phyloP scores from a whole-genome alignment of 2,329 filamentous ascomycete genomes.

The Mycosphaerella arachidis region DNA sequence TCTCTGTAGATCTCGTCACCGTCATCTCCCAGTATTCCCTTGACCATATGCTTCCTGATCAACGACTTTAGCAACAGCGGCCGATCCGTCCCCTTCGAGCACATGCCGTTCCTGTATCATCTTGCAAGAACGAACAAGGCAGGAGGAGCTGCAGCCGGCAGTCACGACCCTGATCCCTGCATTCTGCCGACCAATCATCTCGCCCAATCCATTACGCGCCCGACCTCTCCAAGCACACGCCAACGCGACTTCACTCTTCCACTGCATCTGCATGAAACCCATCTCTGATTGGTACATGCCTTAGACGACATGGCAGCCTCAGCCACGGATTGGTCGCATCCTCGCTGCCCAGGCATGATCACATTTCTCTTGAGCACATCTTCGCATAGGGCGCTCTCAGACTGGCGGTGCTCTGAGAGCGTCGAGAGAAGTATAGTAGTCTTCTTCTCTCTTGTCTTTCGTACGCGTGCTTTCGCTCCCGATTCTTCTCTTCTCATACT shows the following conservation, averaged over 20 bases:
- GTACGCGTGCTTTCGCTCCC: neutral
- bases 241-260: neutral
- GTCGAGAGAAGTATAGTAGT: neutral
- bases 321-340: neutral
- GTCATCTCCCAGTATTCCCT: too few relatives aligned
- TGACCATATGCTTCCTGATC: too few relatives aligned
- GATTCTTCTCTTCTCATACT: neutral
- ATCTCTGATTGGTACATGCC: slow-evolving; percentile 1
- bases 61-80: too few relatives aligned
- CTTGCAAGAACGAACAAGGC: neutral
- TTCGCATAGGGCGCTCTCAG: neutral
- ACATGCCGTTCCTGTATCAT: too few relatives aligned
- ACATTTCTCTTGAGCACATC: neutral
- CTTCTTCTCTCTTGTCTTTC: neutral
- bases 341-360: neutral
- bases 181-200: neutral
- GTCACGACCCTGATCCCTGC: neutral
- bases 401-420: neutral
- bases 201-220: neutral
- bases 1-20: too few relatives aligned
- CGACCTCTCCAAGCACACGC: neutral
- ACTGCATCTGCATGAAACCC: slow-evolving; percentile 2
- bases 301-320: neutral
- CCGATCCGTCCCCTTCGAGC: too few relatives aligned
- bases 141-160: neutral